Evolutionary conservation across 345 rosid species (phyloP).

Genomic region (Hypericum androsaemum): DNA sequence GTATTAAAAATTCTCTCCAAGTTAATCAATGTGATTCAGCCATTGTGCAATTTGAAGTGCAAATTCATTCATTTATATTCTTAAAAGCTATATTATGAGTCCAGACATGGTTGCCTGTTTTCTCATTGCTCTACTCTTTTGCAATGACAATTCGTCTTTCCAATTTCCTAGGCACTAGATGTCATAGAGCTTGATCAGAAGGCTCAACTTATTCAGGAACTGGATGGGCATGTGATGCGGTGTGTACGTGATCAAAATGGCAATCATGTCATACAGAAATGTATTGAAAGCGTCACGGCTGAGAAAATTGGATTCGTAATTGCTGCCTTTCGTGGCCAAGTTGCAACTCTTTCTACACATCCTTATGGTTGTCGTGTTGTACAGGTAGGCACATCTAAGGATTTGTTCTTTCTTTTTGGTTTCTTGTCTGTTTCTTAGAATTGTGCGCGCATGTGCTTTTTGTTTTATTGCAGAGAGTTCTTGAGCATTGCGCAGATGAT

Average conservation of each 20-base stretch:
- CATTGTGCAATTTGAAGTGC: too few relatives aligned
- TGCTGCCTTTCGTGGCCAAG: slow-evolving; percentile 79
- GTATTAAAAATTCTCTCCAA: too few relatives aligned
- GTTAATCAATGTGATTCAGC: too few relatives aligned
- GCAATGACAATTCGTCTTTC: background rate
- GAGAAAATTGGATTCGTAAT: slow-evolving; percentile 71
- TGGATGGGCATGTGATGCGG: slow-evolving; percentile 81
- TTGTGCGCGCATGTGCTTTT: background rate
- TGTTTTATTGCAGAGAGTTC: slow-evolving; percentile 55
- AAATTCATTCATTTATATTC: too few relatives aligned
- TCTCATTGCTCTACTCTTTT: background rate
- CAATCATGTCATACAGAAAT: slow-evolving; percentile 94
- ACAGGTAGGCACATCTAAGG: slow-evolving; percentile 43
- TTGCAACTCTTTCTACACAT: slow-evolving; percentile 75
- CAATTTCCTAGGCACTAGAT: slow-evolving; percentile 67
- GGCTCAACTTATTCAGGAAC: slow-evolving; percentile 60
- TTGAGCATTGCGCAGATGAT: slow-evolving; percentile 87
- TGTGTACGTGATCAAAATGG: slow-evolving; percentile 98
- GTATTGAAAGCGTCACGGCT: slow-evolving; percentile 72
- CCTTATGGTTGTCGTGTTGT: slow-evolving; percentile 98
- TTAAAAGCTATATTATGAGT: background rate
- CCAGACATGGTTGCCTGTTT: background rate
- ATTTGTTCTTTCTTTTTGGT: slow-evolving; percentile 9
- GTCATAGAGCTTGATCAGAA: slow-evolving; percentile 92
- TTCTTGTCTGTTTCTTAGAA: background rate